Base-by-base conservation (phyloP, 179 eudicot genomes). In the Pouteria campechiana region DNA sequence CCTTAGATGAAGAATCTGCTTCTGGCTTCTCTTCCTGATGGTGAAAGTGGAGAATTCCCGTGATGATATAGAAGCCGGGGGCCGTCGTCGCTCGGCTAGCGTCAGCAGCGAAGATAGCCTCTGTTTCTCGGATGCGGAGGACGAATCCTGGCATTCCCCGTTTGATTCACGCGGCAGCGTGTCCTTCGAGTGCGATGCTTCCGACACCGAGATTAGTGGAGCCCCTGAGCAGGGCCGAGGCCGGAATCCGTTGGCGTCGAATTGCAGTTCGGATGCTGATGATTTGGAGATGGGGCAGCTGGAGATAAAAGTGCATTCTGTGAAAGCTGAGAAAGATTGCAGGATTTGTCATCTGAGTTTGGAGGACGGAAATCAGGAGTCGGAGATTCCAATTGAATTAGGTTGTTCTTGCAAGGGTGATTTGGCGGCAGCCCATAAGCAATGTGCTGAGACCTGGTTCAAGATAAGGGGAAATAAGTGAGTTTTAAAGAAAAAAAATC, bases 391-490 rank as follows among this genome's bases (percentile, higher is more conserved):
- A 1, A 76, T 80, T 61, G 78, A 80, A 17, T 47, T 78, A 55
- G 86, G 86, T 14, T 78, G 86, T 56, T 64, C 63, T 13, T 78
- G 86, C 56, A 78, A 78, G 50, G 73, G 65, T 55, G 86, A 78
- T 70, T 55, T 78, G 34, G 86, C 65, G 45, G 80, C 70, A 64
- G 81, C 81, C 6, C 86, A 78, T 28, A 70, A 58, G 54, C 65
- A 60, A 17, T 78, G 86, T 57, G 86, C 86, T 16, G 81, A 74
- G 37, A 42, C 86, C 27, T 78, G 86, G 86, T 78, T 78, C 73
- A 74, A 74, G 37, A 78, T 74, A 52, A 78, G 62, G 58, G 86
- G 85, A 33, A 70, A 78, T 44, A 78, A 61, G 85, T 78, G 33
- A 67, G 85, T 70, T 6, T 2, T 37, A 21, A 21, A n/a, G n/a